Evolutionary conservation across 495 filamentous ascomycete genomes (phyloP), one percentile per base, ranked within the genome.

Genomic region (Halenospora varia): DNA sequence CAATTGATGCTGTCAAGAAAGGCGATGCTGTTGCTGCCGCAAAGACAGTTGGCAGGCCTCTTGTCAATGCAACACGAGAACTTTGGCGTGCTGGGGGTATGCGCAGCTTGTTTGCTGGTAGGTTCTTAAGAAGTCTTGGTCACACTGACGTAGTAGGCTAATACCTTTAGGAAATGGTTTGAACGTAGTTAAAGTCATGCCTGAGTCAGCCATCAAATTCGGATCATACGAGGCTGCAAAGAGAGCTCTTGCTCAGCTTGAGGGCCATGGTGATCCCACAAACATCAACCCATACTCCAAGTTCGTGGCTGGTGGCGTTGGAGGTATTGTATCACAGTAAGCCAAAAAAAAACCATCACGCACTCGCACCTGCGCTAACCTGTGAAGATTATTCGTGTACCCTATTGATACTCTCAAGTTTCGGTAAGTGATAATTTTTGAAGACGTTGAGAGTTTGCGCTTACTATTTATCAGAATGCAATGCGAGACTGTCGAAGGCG

Each of bases 381-480:
- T 23, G 17, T 8, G 22, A 9, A 90, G 88, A 69, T 91, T 95
- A 62, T 90, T 88, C 64, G 89, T 97, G 25, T 99, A 99, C 70
- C 94, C 94, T 17, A 83, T 99, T 56, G 94, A 99, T 70, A 99
- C 94, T 0, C 76, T 98, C 50, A 98, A 98, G 76, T 99, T 99
- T 68, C 76, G 63, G 63, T 66, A 60, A 51, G 53, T 18, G 1
- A 25, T 51, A 2, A 25, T 46, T 4, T 71, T 39, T 23, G 24
- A 56, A 10, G 0, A 42, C 19, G 22, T 29, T 22, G 45, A 24
- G 35, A 48, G 25, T 51, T n/a, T 49, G 85, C 82, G 67, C 90
- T 66, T 22, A 66, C 18, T 2, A 45, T 10, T 17, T 13, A 18
- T 15, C 42, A 66, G 91, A 50, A 88, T 97, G 77, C 94, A 99